Conservation (phyloP, 495 filamentous ascomycete genomes). For the Daldinia concentrica region DNA sequence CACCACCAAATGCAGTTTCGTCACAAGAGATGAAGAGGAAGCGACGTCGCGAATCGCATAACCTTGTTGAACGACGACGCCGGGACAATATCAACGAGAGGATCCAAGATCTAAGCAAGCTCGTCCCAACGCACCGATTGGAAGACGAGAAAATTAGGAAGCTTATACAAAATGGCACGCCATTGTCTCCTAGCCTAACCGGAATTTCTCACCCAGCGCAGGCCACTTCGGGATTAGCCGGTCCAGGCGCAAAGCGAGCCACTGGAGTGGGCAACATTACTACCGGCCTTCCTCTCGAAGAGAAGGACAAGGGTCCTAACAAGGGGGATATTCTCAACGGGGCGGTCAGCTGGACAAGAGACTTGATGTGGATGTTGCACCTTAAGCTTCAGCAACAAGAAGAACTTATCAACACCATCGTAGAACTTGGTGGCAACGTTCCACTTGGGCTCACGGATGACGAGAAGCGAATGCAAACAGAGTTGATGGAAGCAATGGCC, state of each 20-base stretch:
- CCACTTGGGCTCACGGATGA: slow-evolving; percentile 90
- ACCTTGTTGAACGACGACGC: slow-evolving; percentile 91
- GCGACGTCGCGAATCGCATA: slow-evolving; percentile 91
- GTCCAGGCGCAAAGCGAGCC: slow-evolving; percentile 82
- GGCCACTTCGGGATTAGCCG: slow-evolving; percentile 89
- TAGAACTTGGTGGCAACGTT: slow-evolving; percentile 73
- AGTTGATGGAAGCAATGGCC: slow-evolving; percentile 84
- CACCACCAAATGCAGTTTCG: slow-evolving; percentile 60
- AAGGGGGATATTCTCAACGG: slow-evolving; percentile 99
- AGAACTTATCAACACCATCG: slow-evolving; percentile 77
- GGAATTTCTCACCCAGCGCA: slow-evolving; percentile 69
- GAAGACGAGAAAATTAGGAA: slow-evolving; percentile 98
- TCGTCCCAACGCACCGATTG: slow-evolving; percentile 90
- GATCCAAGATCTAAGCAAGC: slow-evolving; percentile 92
- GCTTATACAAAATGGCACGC: slow-evolving; percentile 87
- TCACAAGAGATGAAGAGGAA: slow-evolving; percentile 93
- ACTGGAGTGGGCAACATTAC: slow-evolving; percentile 82
- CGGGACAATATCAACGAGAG: slow-evolving; percentile 99
- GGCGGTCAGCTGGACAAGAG: slow-evolving; percentile 94
- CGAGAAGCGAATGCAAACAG: slow-evolving; percentile 92
- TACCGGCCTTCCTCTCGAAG: slow-evolving; percentile 87
- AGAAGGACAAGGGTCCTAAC: slow-evolving; percentile 98
- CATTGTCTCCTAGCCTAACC: slow-evolving; percentile 80
- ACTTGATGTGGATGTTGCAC: slow-evolving; percentile 96
- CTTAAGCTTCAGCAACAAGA: slow-evolving; percentile 88